Evolutionary conservation across 2,329 filamentous ascomycete genomes (phyloP), one percentile per base, ranked within the genome.

Genomic region (Diaporthe eres): DNA sequence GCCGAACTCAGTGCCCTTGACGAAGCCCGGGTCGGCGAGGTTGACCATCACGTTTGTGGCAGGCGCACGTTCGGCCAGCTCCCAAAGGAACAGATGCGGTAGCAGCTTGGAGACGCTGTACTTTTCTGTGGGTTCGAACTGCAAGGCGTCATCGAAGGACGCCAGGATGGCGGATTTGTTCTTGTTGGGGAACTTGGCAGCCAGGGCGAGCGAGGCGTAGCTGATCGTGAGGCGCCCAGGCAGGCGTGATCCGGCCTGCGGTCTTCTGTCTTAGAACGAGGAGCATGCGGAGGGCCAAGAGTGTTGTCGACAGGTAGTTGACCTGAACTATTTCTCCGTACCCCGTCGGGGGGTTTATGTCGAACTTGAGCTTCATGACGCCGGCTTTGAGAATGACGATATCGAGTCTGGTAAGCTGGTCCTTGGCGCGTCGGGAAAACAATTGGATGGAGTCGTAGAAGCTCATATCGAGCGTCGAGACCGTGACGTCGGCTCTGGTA

Each of bases 381-480:
- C 85, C 88, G 1, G 88, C 87, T 71, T 89, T 89, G 31, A 88
- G 81, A 17, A 90, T 83, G 22, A 80, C 84, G 37, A 86, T 83
- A 77, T 89, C 87, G 28, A 89, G 79, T 0, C 85, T 81, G 0
- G 80, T 63, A 8, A 88, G 81, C 2, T 51, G 53, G 0, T 71
- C 80, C 10, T 83, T 78, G n/a, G 83, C 82, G 2, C 83, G 82
- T 0, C 71, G 71, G 0, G 82, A 84, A 74, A 90, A 90, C 0
- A 77, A 79, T 42, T 82, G 81, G 1, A 90, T 80, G 1, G 87
- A 89, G 2, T 83, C 80, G 68, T 89, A 88, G 0, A 83, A 85
- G 6, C 75, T 72, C 84, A 90, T 86, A 61, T 91, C 87, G n/a
- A 91, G 78, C 3, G 80, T 13, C 87, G 86, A 90, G 13, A 90